Percentiles rank a stretch among this genome's conserved stretches.
Conservation (phyloP, 495 filamentous ascomycete genomes). For the Beverwykella pulmonaria region DNA sequence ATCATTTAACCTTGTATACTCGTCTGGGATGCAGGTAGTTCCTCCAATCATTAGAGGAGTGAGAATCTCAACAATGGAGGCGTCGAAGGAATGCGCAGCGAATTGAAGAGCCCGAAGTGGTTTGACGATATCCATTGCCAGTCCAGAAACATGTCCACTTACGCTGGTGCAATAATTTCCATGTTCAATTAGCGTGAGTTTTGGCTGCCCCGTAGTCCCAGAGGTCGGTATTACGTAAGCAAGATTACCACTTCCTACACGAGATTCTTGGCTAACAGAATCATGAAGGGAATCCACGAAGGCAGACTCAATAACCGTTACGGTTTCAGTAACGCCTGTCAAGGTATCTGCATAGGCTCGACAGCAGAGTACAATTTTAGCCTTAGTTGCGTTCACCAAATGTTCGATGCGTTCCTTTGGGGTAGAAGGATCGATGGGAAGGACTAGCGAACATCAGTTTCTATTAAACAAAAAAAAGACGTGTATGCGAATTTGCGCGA, state of each 20-base stretch:
- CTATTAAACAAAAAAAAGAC: constrained; percentile 7
- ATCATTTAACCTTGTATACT: constrained; percentile 58
- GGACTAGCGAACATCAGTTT: constrained; percentile 45
- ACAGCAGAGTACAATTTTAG: constrained; percentile 59
- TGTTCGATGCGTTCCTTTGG: constrained; percentile 57
- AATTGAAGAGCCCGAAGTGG: constrained; percentile 56
- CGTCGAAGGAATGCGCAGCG: constrained; percentile 60
- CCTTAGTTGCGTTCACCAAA: constrained; percentile 57
- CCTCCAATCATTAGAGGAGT: constrained; percentile 59
- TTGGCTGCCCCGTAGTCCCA: constrained; percentile 57
- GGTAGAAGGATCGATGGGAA: constrained; percentile 60
- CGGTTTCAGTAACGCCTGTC: background rate
- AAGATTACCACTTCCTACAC: constrained; percentile 39
- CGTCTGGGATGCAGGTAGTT: constrained; percentile 63
- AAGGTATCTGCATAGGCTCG: constrained; percentile 2
- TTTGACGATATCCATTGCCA: constrained; percentile 43
- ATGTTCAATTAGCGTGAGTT: constrained; percentile 55
- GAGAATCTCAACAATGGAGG: constrained; percentile 55
- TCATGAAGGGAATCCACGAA: constrained; percentile 6
- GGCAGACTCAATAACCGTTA: constrained; percentile 19
- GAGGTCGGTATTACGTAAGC: constrained; percentile 57
- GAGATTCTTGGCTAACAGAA: background rate
- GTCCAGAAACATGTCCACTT: constrained; percentile 48
- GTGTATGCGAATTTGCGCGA: background rate
- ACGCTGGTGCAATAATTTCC: constrained; percentile 54